These are phyloP conservation scores for Pachyrhizus erosus DNA, from an alignment of 306 rosid species.

Conservation along the genomic window DNA sequence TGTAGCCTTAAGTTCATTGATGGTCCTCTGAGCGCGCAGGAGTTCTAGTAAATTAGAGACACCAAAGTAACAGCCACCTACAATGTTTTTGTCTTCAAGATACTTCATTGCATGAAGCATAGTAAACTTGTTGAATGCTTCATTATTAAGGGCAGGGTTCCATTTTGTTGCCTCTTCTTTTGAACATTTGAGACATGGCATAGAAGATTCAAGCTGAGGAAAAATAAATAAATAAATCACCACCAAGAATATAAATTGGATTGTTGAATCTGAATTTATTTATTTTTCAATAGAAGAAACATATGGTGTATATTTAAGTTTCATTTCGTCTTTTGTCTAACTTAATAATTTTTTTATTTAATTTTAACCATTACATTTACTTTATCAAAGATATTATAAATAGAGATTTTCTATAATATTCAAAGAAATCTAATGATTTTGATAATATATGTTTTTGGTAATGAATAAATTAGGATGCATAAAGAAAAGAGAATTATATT, in stretches of 20 bases:
- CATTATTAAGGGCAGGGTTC: neutral
- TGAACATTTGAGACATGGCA: neutral
- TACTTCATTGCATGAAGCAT: neutral
- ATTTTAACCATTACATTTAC: neutral
- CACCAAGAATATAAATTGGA: neutral
- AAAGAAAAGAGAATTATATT: neutral
- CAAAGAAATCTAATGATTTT: neutral
- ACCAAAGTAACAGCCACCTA: neutral
- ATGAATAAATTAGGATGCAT: neutral
- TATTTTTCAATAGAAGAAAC: neutral
- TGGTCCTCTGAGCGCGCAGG: neutral
- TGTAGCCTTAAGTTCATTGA: slow-evolving; percentile 1
- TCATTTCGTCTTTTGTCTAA: neutral
- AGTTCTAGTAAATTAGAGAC: neutral
- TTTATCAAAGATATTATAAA: neutral
- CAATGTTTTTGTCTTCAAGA: neutral
- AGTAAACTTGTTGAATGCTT: neutral
- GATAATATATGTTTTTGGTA: neutral
- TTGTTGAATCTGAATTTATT: neutral
- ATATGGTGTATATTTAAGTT: neutral
- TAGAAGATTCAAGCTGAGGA: neutral
- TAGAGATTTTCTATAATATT: no score
- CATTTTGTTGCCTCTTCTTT: slow-evolving; percentile 15
- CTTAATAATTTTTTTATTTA: neutral
- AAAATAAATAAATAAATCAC: neutral